These are phyloP conservation scores for Trichophyton rubrum DNA, from an alignment of 2,329 filamentous ascomycete genomes.

Conservation along the genomic window DNA sequence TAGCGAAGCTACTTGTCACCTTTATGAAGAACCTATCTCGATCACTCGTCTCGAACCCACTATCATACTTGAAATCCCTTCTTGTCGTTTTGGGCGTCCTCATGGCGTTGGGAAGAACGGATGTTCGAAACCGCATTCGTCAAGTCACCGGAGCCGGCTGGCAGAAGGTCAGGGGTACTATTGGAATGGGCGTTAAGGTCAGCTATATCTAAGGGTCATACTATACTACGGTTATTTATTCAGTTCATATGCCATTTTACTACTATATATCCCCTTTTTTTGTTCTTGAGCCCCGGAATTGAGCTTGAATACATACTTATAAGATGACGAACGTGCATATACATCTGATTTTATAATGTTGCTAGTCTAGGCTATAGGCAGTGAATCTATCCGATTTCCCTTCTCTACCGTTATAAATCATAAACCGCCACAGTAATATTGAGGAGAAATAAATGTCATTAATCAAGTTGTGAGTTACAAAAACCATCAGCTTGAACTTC, in stretches of 20 bases:
- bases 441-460: too few species aligned
- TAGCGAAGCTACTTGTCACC: slow-evolving; percentile 38
- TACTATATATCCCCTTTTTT: not conserved
- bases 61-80: slow-evolving; percentile 49
- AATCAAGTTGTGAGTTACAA: too few species aligned
- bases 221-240: not conserved
- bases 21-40: slow-evolving; percentile 40
- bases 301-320: not conserved
- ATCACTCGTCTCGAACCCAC: slow-evolving; percentile 42
- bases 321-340: not conserved
- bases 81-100: slow-evolving; percentile 70
- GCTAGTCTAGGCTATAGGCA: not conserved
- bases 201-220: slow-evolving; percentile 61
- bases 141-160: slow-evolving; percentile 57
- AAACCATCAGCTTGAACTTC: too few species aligned
- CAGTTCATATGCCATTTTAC: not conserved
- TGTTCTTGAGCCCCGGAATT: not conserved
- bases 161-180: slow-evolving; percentile 70
- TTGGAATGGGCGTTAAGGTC: slow-evolving; percentile 95
- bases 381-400: not conserved
- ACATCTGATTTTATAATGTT: not conserved
- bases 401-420: not conserved
- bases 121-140: slow-evolving; percentile 61
- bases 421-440: too few species aligned
- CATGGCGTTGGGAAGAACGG: slow-evolving; percentile 60